Evolutionary conservation across 164 flowering plant species (phyloP), one percentile per base, ranked within the genome.

Genomic region (Aristolochia fimbriata): DNA sequence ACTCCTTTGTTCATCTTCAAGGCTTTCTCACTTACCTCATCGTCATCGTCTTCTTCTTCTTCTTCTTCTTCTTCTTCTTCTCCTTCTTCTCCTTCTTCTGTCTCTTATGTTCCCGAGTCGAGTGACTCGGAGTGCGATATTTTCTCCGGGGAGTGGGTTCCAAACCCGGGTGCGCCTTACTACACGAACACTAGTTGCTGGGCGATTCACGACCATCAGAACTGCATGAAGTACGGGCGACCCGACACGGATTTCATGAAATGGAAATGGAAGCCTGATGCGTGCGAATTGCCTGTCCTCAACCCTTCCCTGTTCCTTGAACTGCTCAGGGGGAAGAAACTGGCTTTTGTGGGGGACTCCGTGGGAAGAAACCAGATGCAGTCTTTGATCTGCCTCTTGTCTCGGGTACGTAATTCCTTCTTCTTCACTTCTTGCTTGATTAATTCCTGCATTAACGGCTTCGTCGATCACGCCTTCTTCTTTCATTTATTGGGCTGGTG

Each of bases 271-370:
- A 76, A 85, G 61, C 96, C 91, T 6, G 72, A 85, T 51, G 86
- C 63, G 9, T 88, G 96, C 54, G 85, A 85, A 31, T 58, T 88
- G 4, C 86, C 86, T 1, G 55, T 74, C 16, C 82, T 88, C 67
- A 68, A 83, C 48, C 89, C 96, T 0, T 58, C 61, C 12, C 75
- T 73, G 65, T 88, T 85, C 60, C 59, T 88, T 37, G 81, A 83
- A 33, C 55, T 81, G 16, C 66, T 85, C 2, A 70, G 82, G 62
- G 86, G 71, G 30, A 88, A 81, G 71, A 74, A 83, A 2, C 6
- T 88, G 75, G 91, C 85, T 1, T 85, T 88, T 69, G 85, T 88
- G 10, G 91, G 96, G 1, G 96, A 88, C 53, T 88, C 96, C 46
- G 83, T 88, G 8, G 83, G 65, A 0, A 79, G 96, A 57, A 88